phyloP scores from a whole-genome alignment of 1,284 basidiomycete genomes.

The Leccinum solheimii region DNA sequence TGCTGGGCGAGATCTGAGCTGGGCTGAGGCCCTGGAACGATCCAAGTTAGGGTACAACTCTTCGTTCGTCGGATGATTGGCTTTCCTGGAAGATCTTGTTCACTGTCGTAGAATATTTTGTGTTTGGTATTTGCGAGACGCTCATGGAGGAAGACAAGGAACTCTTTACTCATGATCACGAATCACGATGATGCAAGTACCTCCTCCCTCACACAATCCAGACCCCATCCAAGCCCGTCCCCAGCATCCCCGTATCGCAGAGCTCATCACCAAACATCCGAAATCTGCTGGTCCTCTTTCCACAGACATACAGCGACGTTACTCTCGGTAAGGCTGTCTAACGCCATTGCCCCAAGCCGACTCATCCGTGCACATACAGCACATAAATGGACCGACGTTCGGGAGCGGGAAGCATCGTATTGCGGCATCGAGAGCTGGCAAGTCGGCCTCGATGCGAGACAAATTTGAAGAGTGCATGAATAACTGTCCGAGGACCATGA shows the following conservation, averaged over 20 bases:
- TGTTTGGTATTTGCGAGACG: constrained; percentile 10
- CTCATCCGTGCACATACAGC: constrained; percentile 39
- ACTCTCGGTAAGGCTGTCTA: constrained; percentile 42
- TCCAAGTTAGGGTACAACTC: constrained; percentile 1
- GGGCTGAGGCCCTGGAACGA: constrained; percentile 39
- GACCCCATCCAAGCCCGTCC: not conserved
- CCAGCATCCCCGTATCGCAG: constrained; percentile 24
- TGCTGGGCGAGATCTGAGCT: constrained; percentile 39
- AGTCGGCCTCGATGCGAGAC: constrained; percentile 50
- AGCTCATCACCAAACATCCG: constrained; percentile 53
- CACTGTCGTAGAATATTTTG: constrained; percentile 24
- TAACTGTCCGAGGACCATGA: constrained; percentile 59
- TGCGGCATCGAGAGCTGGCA: constrained; percentile 58
- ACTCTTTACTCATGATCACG: not conserved
- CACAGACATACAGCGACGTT: constrained; percentile 62
- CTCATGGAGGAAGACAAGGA: constrained; percentile 20
- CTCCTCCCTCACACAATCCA: too few species aligned
- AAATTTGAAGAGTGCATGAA: constrained; percentile 63
- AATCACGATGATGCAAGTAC: constrained; percentile 19
- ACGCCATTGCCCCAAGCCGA: not conserved
- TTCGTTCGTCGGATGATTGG: not conserved
- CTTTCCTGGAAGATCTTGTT: constrained; percentile 33
- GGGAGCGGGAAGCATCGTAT: constrained; percentile 73
- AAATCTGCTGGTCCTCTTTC: constrained; percentile 50
- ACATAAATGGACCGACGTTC: constrained; percentile 67